Evolutionary conservation across 2,329 filamentous ascomycete species (phyloP).

Genomic region (Colletotrichum kahawae): DNA sequence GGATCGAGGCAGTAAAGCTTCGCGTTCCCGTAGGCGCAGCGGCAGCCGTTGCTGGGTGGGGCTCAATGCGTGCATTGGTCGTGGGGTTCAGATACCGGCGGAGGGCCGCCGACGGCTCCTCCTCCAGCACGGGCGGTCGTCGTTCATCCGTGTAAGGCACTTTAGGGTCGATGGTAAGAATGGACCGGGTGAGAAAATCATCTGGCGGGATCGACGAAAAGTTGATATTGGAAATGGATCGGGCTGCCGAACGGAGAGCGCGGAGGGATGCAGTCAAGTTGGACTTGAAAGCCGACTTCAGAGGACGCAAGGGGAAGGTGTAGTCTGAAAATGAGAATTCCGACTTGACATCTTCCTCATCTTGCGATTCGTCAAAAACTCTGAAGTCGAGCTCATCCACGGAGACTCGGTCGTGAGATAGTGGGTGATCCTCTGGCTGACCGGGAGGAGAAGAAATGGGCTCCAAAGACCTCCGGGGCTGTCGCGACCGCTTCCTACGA

Average conservation of each 20-base stretch:
- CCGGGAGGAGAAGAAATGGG: constrained; percentile 61
- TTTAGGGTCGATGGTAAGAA: constrained; percentile 69
- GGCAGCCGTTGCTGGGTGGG: constrained; percentile 33
- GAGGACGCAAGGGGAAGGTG: constrained; percentile 48
- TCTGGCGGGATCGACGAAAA: constrained; percentile 69
- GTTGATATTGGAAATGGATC: constrained; percentile 66
- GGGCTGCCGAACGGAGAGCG: constrained; percentile 67
- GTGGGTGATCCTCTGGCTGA: constrained; percentile 55
- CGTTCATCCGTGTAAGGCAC: constrained; percentile 73
- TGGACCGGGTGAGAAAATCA: constrained; percentile 70
- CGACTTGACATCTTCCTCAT: constrained; percentile 37
- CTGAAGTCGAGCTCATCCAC: constrained; percentile 50
- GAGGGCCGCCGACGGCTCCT: constrained; percentile 69
- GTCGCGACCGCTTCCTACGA: constrained; percentile 35
- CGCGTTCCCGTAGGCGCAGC: constrained; percentile 28
- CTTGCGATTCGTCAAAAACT: constrained; percentile 26
- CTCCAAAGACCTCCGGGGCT: constrained; percentile 56
- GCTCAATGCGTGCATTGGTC: constrained; percentile 52
- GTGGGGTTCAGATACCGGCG: constrained; percentile 73
- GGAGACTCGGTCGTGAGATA: constrained; percentile 54
- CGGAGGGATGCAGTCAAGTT: constrained; percentile 72
- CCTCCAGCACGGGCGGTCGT: constrained; percentile 64
- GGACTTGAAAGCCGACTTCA: constrained; percentile 68
- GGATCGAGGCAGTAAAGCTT: constrained; percentile 69
- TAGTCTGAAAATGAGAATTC: constrained; percentile 33